These are phyloP conservation scores for Aureobasidium sp. DNA, from an alignment of 2,329 filamentous ascomycete genomes.

Conservation along the genomic window DNA sequence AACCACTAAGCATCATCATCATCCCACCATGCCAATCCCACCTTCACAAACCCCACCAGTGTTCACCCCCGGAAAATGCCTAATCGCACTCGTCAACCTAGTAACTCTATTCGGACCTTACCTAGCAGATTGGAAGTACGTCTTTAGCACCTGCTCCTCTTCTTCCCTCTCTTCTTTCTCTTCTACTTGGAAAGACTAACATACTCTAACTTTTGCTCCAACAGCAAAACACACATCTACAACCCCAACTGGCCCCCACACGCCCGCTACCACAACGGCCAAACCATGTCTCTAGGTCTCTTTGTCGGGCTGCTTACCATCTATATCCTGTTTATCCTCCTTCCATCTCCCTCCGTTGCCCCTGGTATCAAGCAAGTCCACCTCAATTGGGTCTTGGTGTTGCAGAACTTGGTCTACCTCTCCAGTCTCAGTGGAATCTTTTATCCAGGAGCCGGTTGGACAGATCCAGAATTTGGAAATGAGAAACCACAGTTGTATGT, in stretches of 20 bases:
- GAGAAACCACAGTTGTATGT: background rate
- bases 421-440: background rate
- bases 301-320: constrained; percentile 21
- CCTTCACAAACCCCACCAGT: background rate
- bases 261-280: constrained; percentile 41
- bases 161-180: background rate
- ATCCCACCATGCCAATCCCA: background rate
- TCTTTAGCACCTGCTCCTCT: background rate
- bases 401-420: background rate
- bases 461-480: background rate
- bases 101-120: background rate
- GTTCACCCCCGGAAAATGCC: background rate
- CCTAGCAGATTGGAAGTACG: background rate
- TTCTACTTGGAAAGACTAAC: no score
- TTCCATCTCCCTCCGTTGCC: background rate
- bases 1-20: background rate
- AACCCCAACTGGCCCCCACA: constrained; percentile 40
- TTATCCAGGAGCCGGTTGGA: background rate
- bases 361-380: background rate
- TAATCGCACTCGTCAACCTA: background rate
- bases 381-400: background rate
- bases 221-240: constrained; percentile 32
- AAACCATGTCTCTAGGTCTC: constrained; percentile 37
- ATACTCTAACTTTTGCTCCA: no score
- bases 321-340: background rate